Evolutionary conservation across 2,329 filamentous ascomycete genomes (phyloP).

Genomic region (Parastagonospora nodorum): DNA sequence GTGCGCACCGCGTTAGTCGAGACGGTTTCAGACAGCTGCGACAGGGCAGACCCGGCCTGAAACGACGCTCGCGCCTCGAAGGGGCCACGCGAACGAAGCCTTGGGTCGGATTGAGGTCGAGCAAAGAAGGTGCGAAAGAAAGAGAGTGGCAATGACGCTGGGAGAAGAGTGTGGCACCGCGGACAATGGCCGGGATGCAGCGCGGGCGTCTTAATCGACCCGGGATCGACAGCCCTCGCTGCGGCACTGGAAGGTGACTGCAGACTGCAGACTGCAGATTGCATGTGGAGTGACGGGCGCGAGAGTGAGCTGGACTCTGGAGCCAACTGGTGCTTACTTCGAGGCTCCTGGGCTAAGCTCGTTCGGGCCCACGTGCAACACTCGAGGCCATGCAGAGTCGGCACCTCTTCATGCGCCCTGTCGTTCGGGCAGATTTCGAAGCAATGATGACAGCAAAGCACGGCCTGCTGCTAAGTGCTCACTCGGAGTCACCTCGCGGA

Average conservation of each 20-base stretch:
- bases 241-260: conserved; percentile 10
- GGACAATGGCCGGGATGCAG: background rate
- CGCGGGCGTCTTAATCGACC: conserved; percentile 10
- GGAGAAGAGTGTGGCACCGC: background rate
- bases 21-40: conserved; percentile 35
- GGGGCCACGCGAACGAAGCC: conserved; percentile 3
- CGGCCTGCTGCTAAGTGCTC: background rate
- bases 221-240: conserved; percentile 15
- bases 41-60: conserved; percentile 31
- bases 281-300: conserved; percentile 21
- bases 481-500: background rate
- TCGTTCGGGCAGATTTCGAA: background rate
- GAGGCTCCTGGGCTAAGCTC: background rate
- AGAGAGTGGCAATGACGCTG: background rate
- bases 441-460: background rate
- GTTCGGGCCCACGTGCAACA: conserved; percentile 9
- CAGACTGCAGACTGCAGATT: conserved; percentile 28
- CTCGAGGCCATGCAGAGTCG: conserved; percentile 8
- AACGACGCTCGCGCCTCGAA: conserved; percentile 15
- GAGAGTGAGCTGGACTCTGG: conserved; percentile 3
- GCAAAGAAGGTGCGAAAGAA: conserved; percentile 6
- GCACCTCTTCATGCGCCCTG: conserved; percentile 9
- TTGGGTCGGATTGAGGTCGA: conserved; percentile 6
- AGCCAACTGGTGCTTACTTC: conserved; percentile 12
- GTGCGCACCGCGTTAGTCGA: conserved; percentile 28